phyloP scores from a whole-genome alignment of 2,329 filamentous ascomycete species.

The Pseudocercospora cruenta region DNA sequence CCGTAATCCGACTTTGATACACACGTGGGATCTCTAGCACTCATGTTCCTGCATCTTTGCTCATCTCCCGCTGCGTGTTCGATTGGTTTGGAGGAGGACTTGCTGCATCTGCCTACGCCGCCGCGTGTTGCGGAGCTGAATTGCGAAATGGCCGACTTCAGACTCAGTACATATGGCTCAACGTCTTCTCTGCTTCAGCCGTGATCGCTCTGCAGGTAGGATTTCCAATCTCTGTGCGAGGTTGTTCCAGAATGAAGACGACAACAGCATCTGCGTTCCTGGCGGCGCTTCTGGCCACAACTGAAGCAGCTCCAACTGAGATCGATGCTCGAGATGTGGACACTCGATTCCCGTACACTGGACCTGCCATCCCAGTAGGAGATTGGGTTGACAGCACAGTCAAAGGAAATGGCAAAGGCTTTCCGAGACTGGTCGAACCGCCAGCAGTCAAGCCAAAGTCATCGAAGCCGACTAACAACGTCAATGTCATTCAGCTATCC shows the following conservation, averaged over 20 bases:
- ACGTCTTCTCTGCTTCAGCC: background rate
- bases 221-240: background rate
- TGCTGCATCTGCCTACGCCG: background rate
- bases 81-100: background rate
- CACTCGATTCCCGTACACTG: constrained; percentile 48
- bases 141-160: background rate
- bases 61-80: background rate
- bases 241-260: constrained; percentile 14
- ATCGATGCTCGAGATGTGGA: constrained; percentile 41
- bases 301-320: constrained; percentile 10
- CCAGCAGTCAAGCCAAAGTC: constrained; percentile 53
- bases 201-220: background rate
- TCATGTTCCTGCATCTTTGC: background rate
- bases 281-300: constrained; percentile 13
- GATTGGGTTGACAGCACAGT: constrained; percentile 57
- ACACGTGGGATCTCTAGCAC: background rate
- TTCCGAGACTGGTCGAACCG: constrained; percentile 54
- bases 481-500: constrained; percentile 56
- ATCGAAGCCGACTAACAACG: constrained; percentile 53
- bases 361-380: constrained; percentile 53
- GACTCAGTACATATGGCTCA: background rate
- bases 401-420: constrained; percentile 59
- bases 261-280: constrained; percentile 13
- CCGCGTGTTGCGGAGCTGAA: background rate
- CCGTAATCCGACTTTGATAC: background rate